These are phyloP conservation scores for Rhododendron griersonianum DNA, from an alignment of 148 eudicot species.

Conservation along the genomic window DNA sequence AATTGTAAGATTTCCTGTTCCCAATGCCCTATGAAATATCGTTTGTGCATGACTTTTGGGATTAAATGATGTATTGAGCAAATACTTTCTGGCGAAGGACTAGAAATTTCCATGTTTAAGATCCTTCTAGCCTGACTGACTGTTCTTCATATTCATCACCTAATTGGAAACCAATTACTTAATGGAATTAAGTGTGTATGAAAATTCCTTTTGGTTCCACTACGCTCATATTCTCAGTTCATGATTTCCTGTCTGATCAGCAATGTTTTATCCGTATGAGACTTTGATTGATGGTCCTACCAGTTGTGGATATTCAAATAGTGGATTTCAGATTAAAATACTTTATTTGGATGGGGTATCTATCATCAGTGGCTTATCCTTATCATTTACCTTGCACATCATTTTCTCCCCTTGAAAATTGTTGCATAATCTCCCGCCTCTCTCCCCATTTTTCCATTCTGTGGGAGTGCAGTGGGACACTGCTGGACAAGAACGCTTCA, in stretches of 20 bases:
- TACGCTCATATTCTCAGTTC: background rate
- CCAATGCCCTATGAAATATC: background rate
- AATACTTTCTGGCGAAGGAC: background rate
- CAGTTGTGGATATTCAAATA: background rate
- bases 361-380: background rate
- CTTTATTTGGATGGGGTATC: background rate
- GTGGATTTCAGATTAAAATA: background rate
- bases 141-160: background rate
- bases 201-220: background rate
- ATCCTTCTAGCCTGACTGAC: background rate
- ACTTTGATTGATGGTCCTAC: background rate
- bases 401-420: background rate
- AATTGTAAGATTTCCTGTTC: slow-evolving; percentile 31
- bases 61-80: background rate
- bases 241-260: background rate
- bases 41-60: background rate
- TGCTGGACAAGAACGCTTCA: slow-evolving; percentile 15
- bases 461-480: slow-evolving; percentile 30
- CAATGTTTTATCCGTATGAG: background rate
- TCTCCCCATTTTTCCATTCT: background rate
- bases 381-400: background rate
- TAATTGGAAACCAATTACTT: background rate
- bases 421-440: background rate
- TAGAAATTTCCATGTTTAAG: background rate
- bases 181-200: background rate